Percentiles rank a stretch among this genome's conserved stretches.
phyloP scores from a whole-genome alignment of 1,284 basidiomycete genomes.

The Cystobasidium pallidum region DNA sequence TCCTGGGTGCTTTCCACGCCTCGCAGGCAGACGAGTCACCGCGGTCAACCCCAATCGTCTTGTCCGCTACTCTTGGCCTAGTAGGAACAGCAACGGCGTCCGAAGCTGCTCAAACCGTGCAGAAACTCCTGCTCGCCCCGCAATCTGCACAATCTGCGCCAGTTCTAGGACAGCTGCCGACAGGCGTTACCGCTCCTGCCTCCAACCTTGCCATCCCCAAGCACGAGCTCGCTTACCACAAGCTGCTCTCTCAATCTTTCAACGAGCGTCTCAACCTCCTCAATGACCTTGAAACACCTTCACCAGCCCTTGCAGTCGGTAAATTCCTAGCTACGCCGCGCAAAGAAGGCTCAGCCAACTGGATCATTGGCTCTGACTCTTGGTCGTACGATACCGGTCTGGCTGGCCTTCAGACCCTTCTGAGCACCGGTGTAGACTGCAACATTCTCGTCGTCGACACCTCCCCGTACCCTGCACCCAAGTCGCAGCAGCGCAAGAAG shows the following conservation, averaged over 20 bases:
- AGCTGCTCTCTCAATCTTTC: slow-evolving; percentile 82
- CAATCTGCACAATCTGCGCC: slow-evolving; percentile 26
- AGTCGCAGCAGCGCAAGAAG: slow-evolving; percentile 68
- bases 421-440: slow-evolving; percentile 85
- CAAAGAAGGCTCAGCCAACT: slow-evolving; percentile 65
- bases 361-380: slow-evolving; percentile 96
- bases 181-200: slow-evolving; percentile 46
- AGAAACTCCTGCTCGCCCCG: slow-evolving; percentile 56
- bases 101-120: slow-evolving; percentile 61
- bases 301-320: slow-evolving; percentile 76
- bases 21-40: slow-evolving; percentile 59
- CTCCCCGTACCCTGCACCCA: slow-evolving; percentile 78
- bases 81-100: slow-evolving; percentile 58
- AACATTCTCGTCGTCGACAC: slow-evolving; percentile 97
- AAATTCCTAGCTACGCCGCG: slow-evolving; percentile 81
- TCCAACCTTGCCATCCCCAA: slow-evolving; percentile 63
- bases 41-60: slow-evolving; percentile 62
- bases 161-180: slow-evolving; percentile 45
- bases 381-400: slow-evolving; percentile 97
- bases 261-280: slow-evolving; percentile 78
- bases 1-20: slow-evolving; percentile 73
- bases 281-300: slow-evolving; percentile 75
- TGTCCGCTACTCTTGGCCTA: slow-evolving; percentile 67
- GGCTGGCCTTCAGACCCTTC: slow-evolving; percentile 93
- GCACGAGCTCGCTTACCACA: slow-evolving; percentile 89